Conservation (phyloP, 73 alveolate species). For the Urostyla sp. region DNA sequence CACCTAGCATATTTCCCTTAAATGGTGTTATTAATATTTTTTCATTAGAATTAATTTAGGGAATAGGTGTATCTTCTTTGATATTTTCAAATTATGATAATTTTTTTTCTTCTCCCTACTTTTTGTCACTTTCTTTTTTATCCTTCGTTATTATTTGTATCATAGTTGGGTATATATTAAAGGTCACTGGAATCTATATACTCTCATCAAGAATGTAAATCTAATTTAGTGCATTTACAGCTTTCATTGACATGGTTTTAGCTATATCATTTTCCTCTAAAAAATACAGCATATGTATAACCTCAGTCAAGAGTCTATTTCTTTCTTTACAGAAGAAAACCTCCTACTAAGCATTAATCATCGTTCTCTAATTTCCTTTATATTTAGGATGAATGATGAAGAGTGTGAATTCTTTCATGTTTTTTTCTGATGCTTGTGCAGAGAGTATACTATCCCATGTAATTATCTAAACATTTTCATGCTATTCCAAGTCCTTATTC, state of each 20-base stretch:
- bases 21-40: slow-evolving; percentile 30
- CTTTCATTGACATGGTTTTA: too few relatives aligned
- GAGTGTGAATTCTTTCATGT: slow-evolving; percentile 45
- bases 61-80: too few relatives aligned
- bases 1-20: slow-evolving; percentile 45
- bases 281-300: slow-evolving; percentile 21
- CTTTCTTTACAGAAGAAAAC: slow-evolving; percentile 33
- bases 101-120: slow-evolving; percentile 13
- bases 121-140: background rate
- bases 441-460: slow-evolving; percentile 19
- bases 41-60: too few relatives aligned
- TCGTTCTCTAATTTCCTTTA: background rate
- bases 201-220: slow-evolving; percentile 18
- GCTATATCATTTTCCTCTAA: slow-evolving; percentile 1
- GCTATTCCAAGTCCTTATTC: slow-evolving; percentile 33
- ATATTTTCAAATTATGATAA: too few relatives aligned
- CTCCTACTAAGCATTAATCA: slow-evolving; percentile 25
- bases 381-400: slow-evolving; percentile 6
- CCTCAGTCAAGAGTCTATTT: slow-evolving; percentile 30
- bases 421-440: slow-evolving; percentile 35
- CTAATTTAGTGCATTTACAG: slow-evolving; percentile 34
- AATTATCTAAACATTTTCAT: slow-evolving; percentile 5
- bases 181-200: background rate
- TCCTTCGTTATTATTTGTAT: background rate
- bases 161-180: slow-evolving; percentile 19